Evolutionary conservation across 2,329 filamentous ascomycete genomes (phyloP).

Genomic region (Colletotrichum australisinense): DNA sequence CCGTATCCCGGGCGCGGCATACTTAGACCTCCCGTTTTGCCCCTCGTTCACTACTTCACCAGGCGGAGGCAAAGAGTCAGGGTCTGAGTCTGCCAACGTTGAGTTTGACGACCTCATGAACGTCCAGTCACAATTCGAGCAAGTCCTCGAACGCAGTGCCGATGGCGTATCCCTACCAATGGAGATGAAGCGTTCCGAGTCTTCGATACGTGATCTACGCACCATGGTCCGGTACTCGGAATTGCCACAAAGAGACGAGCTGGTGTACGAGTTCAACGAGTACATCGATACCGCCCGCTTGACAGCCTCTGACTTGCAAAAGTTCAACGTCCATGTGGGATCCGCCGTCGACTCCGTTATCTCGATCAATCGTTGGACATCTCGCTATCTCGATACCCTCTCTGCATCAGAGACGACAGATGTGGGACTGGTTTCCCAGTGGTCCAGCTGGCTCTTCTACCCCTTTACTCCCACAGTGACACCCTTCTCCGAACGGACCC

Average conservation of each 20-base stretch:
- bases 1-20: constrained; percentile 72
- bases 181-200: constrained; percentile 83
- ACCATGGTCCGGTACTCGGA: constrained; percentile 78
- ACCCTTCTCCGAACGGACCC: constrained; percentile 68
- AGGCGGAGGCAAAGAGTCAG: constrained; percentile 28
- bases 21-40: constrained; percentile 75
- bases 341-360: constrained; percentile 80
- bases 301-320: constrained; percentile 74
- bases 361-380: constrained; percentile 80
- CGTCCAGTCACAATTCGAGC: constrained; percentile 81
- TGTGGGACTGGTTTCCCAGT: constrained; percentile 51
- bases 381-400: constrained; percentile 74
- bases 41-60: constrained; percentile 39
- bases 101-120: constrained; percentile 82
- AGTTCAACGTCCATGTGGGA: constrained; percentile 82
- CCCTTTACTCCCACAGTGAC: constrained; percentile 69
- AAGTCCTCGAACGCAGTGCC: constrained; percentile 76
- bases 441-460: constrained; percentile 60
- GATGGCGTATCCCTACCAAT: constrained; percentile 76
- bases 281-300: constrained; percentile 78
- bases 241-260: constrained; percentile 74
- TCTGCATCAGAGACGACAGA: constrained; percentile 45
- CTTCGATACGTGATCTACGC: constrained; percentile 78
- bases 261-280: constrained; percentile 79
- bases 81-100: constrained; percentile 47